Evolutionary conservation across 192 early-diverging fungal genomes (phyloP), one percentile per base, ranked within the genome.

Genomic region (Coemansia sp.): DNA sequence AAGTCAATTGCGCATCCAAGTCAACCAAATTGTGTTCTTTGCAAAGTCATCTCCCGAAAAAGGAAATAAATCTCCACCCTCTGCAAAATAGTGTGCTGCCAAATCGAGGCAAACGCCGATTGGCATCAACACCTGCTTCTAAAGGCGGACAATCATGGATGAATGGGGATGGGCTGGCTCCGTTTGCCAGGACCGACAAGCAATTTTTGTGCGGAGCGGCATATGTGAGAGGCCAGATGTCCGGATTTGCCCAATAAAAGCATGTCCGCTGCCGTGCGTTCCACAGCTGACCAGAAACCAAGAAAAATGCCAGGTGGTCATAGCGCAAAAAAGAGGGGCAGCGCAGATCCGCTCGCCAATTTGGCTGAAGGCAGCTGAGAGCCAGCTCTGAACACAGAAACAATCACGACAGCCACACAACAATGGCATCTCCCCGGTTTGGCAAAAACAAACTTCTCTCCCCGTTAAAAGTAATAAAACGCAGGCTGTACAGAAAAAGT

Each of bases 341-440:
- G 20, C 20, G 44, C 44, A 46, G 44, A 46, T 46, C 44, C 19
- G 23, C 33, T 35, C 33, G 10, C 33, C 33, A 35, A 35, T 35
- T 35, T 35, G 33, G 33, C 33, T 35, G 10, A 35, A 2, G 10
- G 33, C 33, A 35, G 33, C 10, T 20, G 44, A 46, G 44, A 46
- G 44, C 44, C 44, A 46, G 44, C 44, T 11, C 44, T 46, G 44
- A 46, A 23, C 18, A 35, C 33, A 46, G 33, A 35, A 35, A 35
- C 33, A 35, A 35, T 35, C 33, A 35, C 6, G 33, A 35, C 33
- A 35, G 33, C 33, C 33, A 18, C 44, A 46, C 44, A 46, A 43
- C 44, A 46, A 46, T 46, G 44, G 44, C 10, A 46, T 23, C 18
- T n/a, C 44, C 44, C 44, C 44, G 44, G 44, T 46, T 46, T 46